Conservation (phyloP, 768 basidiomycete genomes). For the Hericium alpestre region DNA sequence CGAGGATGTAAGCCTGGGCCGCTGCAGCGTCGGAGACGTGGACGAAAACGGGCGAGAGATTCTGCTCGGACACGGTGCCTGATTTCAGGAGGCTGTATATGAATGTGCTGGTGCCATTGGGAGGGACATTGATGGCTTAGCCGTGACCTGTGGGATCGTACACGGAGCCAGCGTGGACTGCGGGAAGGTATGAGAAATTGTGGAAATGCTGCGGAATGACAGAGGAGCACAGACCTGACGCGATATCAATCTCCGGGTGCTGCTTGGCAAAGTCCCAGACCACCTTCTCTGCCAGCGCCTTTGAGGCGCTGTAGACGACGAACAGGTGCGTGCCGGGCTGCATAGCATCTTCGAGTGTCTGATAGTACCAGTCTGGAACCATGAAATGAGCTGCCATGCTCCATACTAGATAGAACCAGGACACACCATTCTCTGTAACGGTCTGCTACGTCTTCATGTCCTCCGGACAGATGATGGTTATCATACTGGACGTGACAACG, state of each 20-base stretch:
- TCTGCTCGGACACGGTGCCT: no score
- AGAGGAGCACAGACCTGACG: neutral
- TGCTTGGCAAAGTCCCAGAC: neutral
- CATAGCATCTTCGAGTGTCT: neutral
- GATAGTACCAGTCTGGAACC: neutral
- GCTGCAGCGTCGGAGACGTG: no score
- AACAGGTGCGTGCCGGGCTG: neutral
- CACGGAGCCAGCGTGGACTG: neutral
- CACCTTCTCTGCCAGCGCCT: neutral
- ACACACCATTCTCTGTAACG: neutral
- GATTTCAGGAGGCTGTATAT: no score
- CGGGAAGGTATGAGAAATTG: no score
- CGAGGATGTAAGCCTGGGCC: no score
- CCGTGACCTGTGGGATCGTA: neutral
- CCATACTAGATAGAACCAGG: neutral
- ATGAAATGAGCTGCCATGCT: neutral
- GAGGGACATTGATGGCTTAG: neutral
- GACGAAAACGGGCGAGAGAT: no score
- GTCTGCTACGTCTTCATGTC: neutral
- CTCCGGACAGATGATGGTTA: neutral
- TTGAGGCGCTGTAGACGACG: neutral
- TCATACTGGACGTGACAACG: slow-evolving; percentile 7
- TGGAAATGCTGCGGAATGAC: no score
- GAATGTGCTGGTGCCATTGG: no score
- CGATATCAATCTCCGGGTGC: slow-evolving; percentile 1